Evolutionary conservation across 2,329 filamentous ascomycete species (phyloP).

Genomic region (Aspergillus sp.): DNA sequence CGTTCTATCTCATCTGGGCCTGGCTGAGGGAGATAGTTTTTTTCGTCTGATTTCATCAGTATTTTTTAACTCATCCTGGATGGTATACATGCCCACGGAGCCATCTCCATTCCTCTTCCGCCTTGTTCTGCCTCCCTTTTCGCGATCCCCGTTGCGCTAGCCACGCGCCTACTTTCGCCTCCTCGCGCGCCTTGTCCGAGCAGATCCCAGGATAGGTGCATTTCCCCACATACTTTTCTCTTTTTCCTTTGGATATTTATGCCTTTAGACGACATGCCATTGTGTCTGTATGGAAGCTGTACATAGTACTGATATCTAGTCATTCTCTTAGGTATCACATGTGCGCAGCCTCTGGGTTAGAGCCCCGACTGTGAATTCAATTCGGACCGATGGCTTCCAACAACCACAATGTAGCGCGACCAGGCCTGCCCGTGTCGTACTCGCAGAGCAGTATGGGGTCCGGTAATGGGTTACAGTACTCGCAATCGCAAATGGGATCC

Average conservation of each 20-base stretch:
- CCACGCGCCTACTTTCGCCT: constrained; percentile 30
- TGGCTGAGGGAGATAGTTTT: not conserved
- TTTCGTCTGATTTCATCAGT: not conserved
- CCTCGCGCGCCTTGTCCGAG: constrained; percentile 20
- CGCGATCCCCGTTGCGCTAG: constrained; percentile 15
- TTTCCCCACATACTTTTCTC: constrained; percentile 15
- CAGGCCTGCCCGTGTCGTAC: constrained; percentile 31
- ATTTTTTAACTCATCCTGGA: not conserved
- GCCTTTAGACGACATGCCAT: too few species aligned
- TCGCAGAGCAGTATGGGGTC: constrained; percentile 36
- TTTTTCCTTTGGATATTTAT: not conserved
- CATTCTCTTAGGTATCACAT: too few species aligned
- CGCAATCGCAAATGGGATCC: constrained; percentile 36
- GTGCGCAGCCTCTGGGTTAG: too few species aligned
- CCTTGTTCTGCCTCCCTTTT: constrained; percentile 16
- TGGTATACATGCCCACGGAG: not conserved
- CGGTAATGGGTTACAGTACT: constrained; percentile 33
- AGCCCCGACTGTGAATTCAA: too few species aligned
- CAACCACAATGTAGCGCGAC: constrained; percentile 22
- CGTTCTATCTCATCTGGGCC: not conserved
- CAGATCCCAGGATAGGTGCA: constrained; percentile 19
- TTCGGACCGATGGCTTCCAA: constrained; percentile 24
- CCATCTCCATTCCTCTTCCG: constrained; percentile 3
- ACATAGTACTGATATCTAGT: too few species aligned
- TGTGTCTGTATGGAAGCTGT: too few species aligned